Conservation (phyloP, 78 protist species). For the Monocercomonoides exilis region DNA sequence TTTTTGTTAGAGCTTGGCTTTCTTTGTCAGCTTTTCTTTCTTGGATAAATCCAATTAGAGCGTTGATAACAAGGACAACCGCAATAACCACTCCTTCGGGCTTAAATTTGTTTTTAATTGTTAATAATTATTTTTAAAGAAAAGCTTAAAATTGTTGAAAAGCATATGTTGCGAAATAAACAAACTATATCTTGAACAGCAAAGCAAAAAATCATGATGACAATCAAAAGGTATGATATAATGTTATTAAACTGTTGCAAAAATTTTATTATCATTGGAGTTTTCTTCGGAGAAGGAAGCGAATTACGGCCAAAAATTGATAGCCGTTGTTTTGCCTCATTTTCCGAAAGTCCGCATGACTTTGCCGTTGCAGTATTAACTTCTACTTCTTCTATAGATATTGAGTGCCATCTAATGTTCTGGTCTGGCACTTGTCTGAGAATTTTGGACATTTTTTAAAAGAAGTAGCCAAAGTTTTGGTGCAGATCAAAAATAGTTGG, state of each 20-base stretch:
- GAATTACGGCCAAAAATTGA: neutral
- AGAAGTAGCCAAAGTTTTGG: no score
- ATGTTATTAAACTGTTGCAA: neutral
- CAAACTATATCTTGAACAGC: neutral
- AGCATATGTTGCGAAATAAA: no score
- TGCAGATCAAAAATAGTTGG: no score
- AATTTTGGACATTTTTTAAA: no score
- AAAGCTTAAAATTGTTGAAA: no score
- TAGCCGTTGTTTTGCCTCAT: neutral
- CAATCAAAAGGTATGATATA: neutral
- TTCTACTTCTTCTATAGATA: neutral
- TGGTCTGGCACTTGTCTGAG: neutral
- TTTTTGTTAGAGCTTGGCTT: constrained; percentile 39
- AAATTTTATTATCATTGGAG: neutral
- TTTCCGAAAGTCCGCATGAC: neutral
- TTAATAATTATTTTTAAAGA: no score
- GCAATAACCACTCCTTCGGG: constrained; percentile 40
- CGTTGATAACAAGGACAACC: constrained; percentile 53
- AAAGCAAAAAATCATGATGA: neutral
- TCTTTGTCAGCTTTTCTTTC: constrained; percentile 57
- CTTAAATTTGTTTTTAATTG: no score
- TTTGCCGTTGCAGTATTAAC: neutral
- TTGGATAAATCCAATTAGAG: constrained; percentile 58
- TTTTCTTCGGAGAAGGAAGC: neutral
- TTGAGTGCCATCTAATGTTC: neutral